Conservation (phyloP, 305 asterid genomes). For the Fraxinus nigra region DNA sequence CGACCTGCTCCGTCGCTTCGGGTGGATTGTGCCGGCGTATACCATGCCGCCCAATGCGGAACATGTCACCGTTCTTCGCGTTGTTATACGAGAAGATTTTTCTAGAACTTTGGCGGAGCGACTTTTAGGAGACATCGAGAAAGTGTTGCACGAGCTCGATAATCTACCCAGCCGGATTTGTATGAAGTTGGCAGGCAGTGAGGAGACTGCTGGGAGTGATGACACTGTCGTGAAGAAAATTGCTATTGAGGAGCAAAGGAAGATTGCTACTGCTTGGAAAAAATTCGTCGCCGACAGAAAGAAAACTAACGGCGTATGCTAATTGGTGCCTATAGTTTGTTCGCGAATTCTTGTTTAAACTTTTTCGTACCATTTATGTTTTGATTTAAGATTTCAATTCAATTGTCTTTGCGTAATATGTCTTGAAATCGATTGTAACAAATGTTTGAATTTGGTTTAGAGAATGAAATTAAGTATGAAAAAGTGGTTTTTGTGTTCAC, state of each 20-base stretch:
- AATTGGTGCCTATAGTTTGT: neutral
- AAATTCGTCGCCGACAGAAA: constrained; percentile 42
- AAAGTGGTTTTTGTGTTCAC: too few relatives aligned
- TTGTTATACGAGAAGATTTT: constrained; percentile 52
- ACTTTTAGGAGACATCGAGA: constrained; percentile 36
- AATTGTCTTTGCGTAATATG: too few relatives aligned
- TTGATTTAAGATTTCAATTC: too few relatives aligned
- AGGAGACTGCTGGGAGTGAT: neutral
- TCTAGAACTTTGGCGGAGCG: constrained; percentile 51
- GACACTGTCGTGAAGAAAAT: constrained; percentile 31
- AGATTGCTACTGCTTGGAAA: constrained; percentile 46
- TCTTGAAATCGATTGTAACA: too few relatives aligned
- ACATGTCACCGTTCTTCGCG: constrained; percentile 44
- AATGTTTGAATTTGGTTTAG: too few relatives aligned
- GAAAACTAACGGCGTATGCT: constrained; percentile 36
- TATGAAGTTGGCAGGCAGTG: constrained; percentile 18
- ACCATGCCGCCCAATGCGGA: constrained; percentile 49
- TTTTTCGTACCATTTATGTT: too few relatives aligned
- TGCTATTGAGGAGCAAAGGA: constrained; percentile 42
- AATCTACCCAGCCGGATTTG: constrained; percentile 26
- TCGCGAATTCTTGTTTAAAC: neutral
- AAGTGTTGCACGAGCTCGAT: constrained; percentile 46
- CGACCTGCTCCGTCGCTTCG: constrained; percentile 43
- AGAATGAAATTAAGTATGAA: too few relatives aligned
- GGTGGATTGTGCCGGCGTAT: constrained; percentile 63